Percentiles rank a stretch among this genome's conserved stretches.
phyloP scores from a whole-genome alignment of 108 stramenopile genomes.

The Chaetoceros muelleri region DNA sequence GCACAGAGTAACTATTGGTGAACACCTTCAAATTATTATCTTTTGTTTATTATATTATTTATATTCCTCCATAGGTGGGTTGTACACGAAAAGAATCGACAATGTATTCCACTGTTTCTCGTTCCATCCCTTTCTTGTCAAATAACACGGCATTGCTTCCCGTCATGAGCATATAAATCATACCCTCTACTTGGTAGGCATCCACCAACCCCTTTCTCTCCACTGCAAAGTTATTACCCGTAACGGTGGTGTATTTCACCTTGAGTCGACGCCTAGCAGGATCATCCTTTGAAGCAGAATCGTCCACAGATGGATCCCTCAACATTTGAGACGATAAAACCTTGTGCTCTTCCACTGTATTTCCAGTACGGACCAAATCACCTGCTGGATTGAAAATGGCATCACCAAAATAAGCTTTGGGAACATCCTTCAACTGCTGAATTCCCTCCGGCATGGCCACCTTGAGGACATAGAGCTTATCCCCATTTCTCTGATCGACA shows the following conservation, averaged over 20 bases:
- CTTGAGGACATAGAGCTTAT: conserved; percentile 53
- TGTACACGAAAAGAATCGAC: conserved; percentile 42
- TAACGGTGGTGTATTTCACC: conserved; percentile 60
- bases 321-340: conserved; percentile 32
- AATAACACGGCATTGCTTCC: conserved; percentile 62
- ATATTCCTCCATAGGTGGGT: neutral
- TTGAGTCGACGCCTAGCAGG: conserved; percentile 31
- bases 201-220: conserved; percentile 61
- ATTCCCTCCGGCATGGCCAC: conserved; percentile 38
- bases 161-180: conserved; percentile 64
- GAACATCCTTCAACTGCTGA: conserved; percentile 26
- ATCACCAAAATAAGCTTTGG: conserved; percentile 40
- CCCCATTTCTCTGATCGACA: conserved; percentile 75
- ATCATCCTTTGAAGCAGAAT: no score
- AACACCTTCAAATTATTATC: no score
- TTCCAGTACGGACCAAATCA: conserved; percentile 42
- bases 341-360: conserved; percentile 45
- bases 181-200: conserved; percentile 45
- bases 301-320: conserved; percentile 12
- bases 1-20: no score
- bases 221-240: conserved; percentile 52
- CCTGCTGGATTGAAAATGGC: conserved; percentile 49
- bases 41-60: no score
- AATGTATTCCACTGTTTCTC: conserved; percentile 69
- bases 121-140: conserved; percentile 47